These are phyloP conservation scores for Pleurotus salmoneostramineus DNA, from an alignment of 768 basidiomycete genomes.

Conservation along the genomic window DNA sequence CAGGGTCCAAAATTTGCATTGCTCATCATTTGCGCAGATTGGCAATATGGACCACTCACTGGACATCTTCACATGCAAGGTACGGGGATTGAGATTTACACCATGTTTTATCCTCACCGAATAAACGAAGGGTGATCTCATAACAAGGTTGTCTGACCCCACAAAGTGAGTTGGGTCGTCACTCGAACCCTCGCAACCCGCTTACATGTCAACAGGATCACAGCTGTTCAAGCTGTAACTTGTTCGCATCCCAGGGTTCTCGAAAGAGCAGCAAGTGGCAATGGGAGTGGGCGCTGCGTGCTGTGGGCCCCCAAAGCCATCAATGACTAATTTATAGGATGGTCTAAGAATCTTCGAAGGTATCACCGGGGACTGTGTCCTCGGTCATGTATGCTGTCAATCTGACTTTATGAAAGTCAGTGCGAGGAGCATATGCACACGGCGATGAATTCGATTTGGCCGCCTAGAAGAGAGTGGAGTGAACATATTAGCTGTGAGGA, in stretches of 20 bases:
- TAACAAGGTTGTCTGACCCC: conserved; percentile 59
- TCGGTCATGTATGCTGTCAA: too few relatives aligned
- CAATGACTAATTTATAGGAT: conserved; percentile 6
- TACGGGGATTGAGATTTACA: conserved; percentile 17
- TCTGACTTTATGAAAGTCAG: too few relatives aligned
- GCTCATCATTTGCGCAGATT: conserved; percentile 36
- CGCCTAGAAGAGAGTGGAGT: too few relatives aligned
- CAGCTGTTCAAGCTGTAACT: conserved; percentile 88
- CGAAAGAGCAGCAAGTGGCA: conserved; percentile 74
- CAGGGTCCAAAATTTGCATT: not conserved
- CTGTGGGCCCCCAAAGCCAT: conserved; percentile 60
- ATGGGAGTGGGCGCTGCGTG: conserved; percentile 75
- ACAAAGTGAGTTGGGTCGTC: conserved; percentile 34
- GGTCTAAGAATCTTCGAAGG: too few relatives aligned
- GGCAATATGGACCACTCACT: conserved; percentile 78
- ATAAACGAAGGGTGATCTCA: conserved; percentile 57
- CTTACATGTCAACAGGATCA: conserved; percentile 43
- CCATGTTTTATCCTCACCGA: not conserved
- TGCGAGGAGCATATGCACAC: too few relatives aligned
- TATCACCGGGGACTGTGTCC: too few relatives aligned
- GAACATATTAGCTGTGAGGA: too few relatives aligned
- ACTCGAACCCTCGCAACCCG: not conserved
- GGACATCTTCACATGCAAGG: conserved; percentile 72
- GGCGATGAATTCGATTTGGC: too few relatives aligned
- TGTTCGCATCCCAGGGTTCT: conserved; percentile 76